Evolutionary conservation across 805 yeast genomes (phyloP).

Genomic region (Hanseniaspora nectarophila): DNA sequence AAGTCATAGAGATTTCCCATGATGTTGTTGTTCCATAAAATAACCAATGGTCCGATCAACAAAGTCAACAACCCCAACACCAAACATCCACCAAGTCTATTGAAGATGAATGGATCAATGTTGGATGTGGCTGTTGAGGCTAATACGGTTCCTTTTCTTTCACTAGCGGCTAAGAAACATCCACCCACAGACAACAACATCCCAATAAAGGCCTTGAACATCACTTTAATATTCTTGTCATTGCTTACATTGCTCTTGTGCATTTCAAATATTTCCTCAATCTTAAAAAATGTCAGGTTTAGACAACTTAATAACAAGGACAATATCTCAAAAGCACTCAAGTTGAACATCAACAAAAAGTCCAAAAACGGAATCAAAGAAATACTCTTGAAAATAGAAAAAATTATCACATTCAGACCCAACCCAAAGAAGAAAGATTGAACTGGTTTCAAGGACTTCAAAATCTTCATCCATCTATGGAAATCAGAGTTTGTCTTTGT

Average conservation of each 20-base stretch:
- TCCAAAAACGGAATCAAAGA: conserved; percentile 14
- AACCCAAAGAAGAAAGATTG: conserved; percentile 17
- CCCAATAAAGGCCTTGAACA: conserved; percentile 17
- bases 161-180: conserved; percentile 25
- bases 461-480: conserved; percentile 14
- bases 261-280: conserved; percentile 12
- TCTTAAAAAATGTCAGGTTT: conserved; percentile 21
- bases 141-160: conserved; percentile 25
- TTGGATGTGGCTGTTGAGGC: conserved; percentile 23
- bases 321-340: conserved; percentile 25
- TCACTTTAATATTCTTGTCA: not conserved
- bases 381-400: conserved; percentile 14
- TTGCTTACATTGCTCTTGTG: conserved; percentile 18
- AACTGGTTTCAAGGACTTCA: conserved; percentile 20
- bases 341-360: conserved; percentile 8
- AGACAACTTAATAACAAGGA: conserved; percentile 26
- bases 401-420: conserved; percentile 15
- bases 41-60: conserved; percentile 26
- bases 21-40: conserved; percentile 19
- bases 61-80: conserved; percentile 27
- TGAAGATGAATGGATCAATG: conserved; percentile 26
- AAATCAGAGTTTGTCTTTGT: not conserved
- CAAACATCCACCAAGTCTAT: conserved; percentile 27
- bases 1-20: conserved; percentile 10
- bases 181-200: conserved; percentile 25